Base-by-base conservation (phyloP, 2,329 filamentous ascomycete genomes). In the Colletotrichum musicola region DNA sequence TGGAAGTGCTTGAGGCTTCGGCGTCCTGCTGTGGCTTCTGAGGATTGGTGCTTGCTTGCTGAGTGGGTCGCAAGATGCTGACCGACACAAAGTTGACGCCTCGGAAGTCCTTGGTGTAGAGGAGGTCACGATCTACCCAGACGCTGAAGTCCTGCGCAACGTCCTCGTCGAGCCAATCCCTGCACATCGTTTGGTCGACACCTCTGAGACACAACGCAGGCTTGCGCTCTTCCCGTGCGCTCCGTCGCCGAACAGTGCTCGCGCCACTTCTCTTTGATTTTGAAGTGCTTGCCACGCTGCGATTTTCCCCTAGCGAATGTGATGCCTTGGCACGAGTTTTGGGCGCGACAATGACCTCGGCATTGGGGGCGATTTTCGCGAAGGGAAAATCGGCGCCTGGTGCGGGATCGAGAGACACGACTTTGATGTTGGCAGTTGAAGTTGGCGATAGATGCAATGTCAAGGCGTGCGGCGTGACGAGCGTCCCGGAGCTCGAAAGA, bases 271-370 rank as follows among this genome's bases (percentile, higher is more conserved):
- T 87, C 76, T 93, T 95, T 74, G 91, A 94, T 73, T 91, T 90
- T 51, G 93, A 93, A 2, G 91, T 92, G 74, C 93, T 94, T 0
- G 91, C 87, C 9, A 95, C 92, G 76, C 95, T 98, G 67, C 92
- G 87, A 75, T 88, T 94, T 73, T 97, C 94, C 44, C 90, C 88
- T n/a, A 84, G 88, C 68, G 82, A 86, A 64, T 90, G 88, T 4
- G 89, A 84, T 40, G 86, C 82, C 77, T 93, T 94, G 49, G 92
- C 86, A 63, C 95, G 89, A 27, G 91, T 92, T 82, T 99, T 99
- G 1, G 96, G 96, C 4, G 96, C 96, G 69, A 99, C 96, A 72
- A 98, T 97, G 57, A 99, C 95, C 80, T 99, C 96, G 22, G 95
- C 95, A 77, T 98, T 94, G 0, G 95, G 93, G 0, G 93, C 92